These are phyloP conservation scores for Clonostachys chloroleuca DNA, from an alignment of 2,329 filamentous ascomycete genomes.

Conservation along the genomic window DNA sequence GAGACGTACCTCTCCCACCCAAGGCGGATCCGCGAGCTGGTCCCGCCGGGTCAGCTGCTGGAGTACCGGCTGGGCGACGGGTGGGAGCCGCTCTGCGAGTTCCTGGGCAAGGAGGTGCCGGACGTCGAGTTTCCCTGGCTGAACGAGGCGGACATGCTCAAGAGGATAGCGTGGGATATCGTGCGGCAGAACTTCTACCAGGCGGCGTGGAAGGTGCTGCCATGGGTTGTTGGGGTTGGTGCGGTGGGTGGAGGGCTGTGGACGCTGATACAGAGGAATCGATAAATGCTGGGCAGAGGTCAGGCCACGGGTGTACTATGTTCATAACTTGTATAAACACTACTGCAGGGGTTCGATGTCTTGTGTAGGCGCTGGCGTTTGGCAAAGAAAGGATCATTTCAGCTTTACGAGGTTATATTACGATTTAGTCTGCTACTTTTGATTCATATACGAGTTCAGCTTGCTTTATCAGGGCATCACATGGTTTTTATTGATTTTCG, in stretches of 20 bases:
- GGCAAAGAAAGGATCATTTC: too few relatives aligned
- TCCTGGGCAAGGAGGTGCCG: slow-evolving; percentile 23
- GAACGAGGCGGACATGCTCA: slow-evolving; percentile 11
- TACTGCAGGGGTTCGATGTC: too few relatives aligned
- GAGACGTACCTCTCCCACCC: slow-evolving; percentile 20
- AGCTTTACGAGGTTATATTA: too few relatives aligned
- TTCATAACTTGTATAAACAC: too few relatives aligned
- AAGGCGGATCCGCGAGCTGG: slow-evolving; percentile 14
- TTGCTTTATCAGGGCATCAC: too few relatives aligned
- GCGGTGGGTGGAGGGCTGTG: neutral
- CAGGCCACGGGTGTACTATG: too few relatives aligned
- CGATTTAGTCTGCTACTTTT: too few relatives aligned
- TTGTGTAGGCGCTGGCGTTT: too few relatives aligned
- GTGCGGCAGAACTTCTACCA: neutral
- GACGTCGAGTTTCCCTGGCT: slow-evolving; percentile 20
- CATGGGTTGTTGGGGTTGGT: slow-evolving; percentile 1
- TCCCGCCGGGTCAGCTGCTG: slow-evolving; percentile 13
- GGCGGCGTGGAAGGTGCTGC: neutral
- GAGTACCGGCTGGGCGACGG: slow-evolving; percentile 23
- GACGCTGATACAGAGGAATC: neutral
- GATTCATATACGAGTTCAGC: too few relatives aligned
- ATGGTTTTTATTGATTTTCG: too few relatives aligned
- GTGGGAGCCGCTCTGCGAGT: slow-evolving; percentile 28
- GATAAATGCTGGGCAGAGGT: neutral
- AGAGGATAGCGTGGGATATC: slow-evolving; percentile 1